These are phyloP conservation scores for Kluyveromyces lactis DNA, from an alignment of 805 yeast species.

Conservation along the genomic window DNA sequence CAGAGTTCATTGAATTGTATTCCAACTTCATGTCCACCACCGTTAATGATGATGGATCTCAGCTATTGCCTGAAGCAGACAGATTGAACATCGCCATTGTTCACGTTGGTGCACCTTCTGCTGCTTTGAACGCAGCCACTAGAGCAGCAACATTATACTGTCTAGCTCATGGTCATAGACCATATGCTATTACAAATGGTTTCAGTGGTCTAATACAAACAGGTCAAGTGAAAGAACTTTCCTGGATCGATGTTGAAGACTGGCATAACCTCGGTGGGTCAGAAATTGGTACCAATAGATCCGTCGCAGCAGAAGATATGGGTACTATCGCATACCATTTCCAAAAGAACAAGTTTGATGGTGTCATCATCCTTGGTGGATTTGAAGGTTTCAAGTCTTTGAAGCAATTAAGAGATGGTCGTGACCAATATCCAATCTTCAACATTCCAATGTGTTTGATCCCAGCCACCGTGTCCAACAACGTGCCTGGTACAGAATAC, in stretches of 20 bases:
- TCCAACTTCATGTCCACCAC: slow-evolving; percentile 65
- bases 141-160: slow-evolving; percentile 87
- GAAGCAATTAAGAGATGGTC: slow-evolving; percentile 70
- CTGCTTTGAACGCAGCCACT: slow-evolving; percentile 89
- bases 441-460: slow-evolving; percentile 89
- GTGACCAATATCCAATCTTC: slow-evolving; percentile 77
- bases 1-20: slow-evolving; percentile 78
- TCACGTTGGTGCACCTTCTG: slow-evolving; percentile 96
- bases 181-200: slow-evolving; percentile 89
- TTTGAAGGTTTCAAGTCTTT: slow-evolving; percentile 91
- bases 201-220: slow-evolving; percentile 87
- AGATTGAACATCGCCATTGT: slow-evolving; percentile 74
- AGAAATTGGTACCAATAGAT: slow-evolving; percentile 92
- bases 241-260: slow-evolving; percentile 80
- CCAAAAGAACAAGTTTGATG: slow-evolving; percentile 82
- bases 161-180: slow-evolving; percentile 80
- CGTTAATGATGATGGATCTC: slow-evolving; percentile 55
- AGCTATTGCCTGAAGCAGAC: slow-evolving; percentile 49
- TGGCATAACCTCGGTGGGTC: slow-evolving; percentile 93
- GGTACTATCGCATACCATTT: slow-evolving; percentile 91
- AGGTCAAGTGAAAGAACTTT: slow-evolving; percentile 66
- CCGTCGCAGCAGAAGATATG: slow-evolving; percentile 72
- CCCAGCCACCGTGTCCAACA: slow-evolving; percentile 95
- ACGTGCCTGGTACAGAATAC: slow-evolving; percentile 98
- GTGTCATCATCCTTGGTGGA: slow-evolving; percentile 88